Conservation (phyloP, 305 asterid species). For the Fraxinus nigra region DNA sequence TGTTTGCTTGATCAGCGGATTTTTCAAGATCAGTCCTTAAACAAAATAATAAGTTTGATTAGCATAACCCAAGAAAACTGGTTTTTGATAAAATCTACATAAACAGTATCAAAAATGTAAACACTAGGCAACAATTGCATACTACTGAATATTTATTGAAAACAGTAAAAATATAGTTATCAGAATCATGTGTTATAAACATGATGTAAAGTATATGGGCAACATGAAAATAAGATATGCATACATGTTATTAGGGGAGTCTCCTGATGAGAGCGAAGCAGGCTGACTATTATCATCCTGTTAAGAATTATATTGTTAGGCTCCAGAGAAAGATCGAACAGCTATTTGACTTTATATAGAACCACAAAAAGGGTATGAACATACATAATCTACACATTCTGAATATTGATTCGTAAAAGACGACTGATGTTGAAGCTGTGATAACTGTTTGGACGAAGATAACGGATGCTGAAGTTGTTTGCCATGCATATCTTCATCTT, state of each 20-base stretch:
- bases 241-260: constrained; percentile 35
- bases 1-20: constrained; percentile 40
- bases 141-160: neutral
- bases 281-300: constrained; percentile 51
- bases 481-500: constrained; percentile 51
- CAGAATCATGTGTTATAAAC: neutral
- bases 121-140: neutral
- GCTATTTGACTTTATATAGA: neutral
- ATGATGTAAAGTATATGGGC: constrained; percentile 7
- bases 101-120: neutral
- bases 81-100: neutral
- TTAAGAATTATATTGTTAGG: constrained; percentile 21
- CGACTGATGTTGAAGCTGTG: constrained; percentile 52
- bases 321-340: constrained; percentile 1
- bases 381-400: constrained; percentile 66
- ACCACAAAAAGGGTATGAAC: constrained; percentile 21
- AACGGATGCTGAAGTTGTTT: constrained; percentile 46
- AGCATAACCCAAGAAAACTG: neutral
- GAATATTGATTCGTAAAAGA: constrained; percentile 69
- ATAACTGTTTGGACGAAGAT: constrained; percentile 31
- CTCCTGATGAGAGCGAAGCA: constrained; percentile 34
- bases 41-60: neutral
- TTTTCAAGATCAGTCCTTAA: constrained; percentile 41
- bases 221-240: constrained; percentile 16
- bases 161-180: neutral